Percentiles rank a stretch among this genome's conserved stretches.
These are phyloP conservation scores for Eustoma russellianum DNA, from an alignment of 257 asterid species.

Conservation along the genomic window DNA sequence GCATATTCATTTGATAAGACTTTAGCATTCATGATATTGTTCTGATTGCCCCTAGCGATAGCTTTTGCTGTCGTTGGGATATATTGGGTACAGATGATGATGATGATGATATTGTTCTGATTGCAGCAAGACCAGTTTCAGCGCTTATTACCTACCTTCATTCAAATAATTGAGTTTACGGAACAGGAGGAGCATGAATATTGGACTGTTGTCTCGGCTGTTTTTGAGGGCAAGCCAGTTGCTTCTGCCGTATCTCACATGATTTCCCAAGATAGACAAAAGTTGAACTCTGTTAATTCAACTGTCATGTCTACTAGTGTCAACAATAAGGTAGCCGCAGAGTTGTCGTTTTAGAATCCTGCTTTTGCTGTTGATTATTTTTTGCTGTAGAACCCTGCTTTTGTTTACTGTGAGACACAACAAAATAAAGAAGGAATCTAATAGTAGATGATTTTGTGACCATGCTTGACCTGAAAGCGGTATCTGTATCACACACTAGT, in stretches of 20 bases:
- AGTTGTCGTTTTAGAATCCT: too few relatives aligned
- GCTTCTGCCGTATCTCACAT: constrained; percentile 23
- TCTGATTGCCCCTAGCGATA: too few relatives aligned
- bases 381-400: background rate
- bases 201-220: constrained; percentile 68
- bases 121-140: constrained; percentile 92
- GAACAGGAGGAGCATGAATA: constrained; percentile 74
- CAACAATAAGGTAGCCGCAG: constrained; percentile 62
- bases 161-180: constrained; percentile 80
- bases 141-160: constrained; percentile 78
- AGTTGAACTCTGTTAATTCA: constrained; percentile 23
- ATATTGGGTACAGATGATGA: too few relatives aligned
- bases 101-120: constrained; percentile 7
- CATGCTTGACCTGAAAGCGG: too few relatives aligned
- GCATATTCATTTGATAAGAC: background rate
- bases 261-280: constrained; percentile 23
- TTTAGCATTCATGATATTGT: constrained; percentile 2
- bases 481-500: too few relatives aligned
- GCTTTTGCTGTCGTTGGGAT: too few relatives aligned
- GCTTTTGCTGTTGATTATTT: background rate
- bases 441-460: too few relatives aligned
- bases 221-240: constrained; percentile 59
- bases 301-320: constrained; percentile 49
- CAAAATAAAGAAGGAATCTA: too few relatives aligned
- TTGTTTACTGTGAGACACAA: too few relatives aligned